Base-by-base conservation (phyloP, 2,329 filamentous ascomycete genomes). In the Colletotrichum sp. region DNA sequence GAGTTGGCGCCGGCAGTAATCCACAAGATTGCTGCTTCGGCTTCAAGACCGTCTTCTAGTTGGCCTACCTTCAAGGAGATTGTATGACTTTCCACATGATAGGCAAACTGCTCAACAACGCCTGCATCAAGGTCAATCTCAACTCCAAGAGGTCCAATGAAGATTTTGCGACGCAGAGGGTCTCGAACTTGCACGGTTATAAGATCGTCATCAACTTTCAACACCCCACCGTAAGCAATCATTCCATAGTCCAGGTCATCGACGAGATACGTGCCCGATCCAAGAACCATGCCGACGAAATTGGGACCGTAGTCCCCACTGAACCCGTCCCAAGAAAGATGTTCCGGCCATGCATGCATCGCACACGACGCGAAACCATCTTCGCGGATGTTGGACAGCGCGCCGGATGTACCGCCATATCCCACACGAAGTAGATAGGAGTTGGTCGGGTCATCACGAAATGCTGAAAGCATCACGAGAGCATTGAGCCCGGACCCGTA, bases 401-500 rank as follows among this genome's bases (percentile, higher is more conserved):
- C 89, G 0, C 88, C 90, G 16, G 83, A 87, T 68, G 86, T 87
- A 0, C 90, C 90, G 4, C 86, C 90, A 78, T 89, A 92, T 2
- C 89, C 90, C 0, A 89, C 85, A 4, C 89, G 87, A 2, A 92
- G 83, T 2, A 89, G 83, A 67, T 92, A 90, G 4, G 86, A 81
- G 77, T 90, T 87, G 0, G 83, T 80, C 0, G 89, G 84, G 26
- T 87, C 79, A 62, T 84, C 79, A 32, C 89, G 87, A 81, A 89
- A 92, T 2, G 87, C 84, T 1, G 86, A 85, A 3, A 92, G 87
- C 2, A 92, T 82, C 4, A 90, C 89, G 0, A 91, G 85, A 0
- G 90, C 86, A 79, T 92, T 92, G 4, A 92, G 87, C 0, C 86
- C 88, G 0, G 89, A 92, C n/a, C 90, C 90, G 77, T 92, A 92